Conservation (phyloP, 306 rosid species). For the Lathyrus sativus region DNA sequence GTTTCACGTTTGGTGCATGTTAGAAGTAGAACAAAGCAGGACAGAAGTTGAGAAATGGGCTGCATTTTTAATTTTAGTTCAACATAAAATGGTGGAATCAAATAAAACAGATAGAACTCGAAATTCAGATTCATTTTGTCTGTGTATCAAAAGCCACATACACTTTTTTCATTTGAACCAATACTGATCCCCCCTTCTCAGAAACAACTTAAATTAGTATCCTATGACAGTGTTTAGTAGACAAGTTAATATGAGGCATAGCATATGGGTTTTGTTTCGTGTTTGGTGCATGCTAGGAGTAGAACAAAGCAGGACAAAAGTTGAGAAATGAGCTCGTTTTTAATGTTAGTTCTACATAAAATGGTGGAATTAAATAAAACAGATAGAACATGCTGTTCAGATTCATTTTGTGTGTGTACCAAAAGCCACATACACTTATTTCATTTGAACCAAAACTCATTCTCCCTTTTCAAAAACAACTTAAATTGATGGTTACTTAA, state of each 20-base stretch:
- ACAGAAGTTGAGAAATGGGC: slow-evolving; percentile 4
- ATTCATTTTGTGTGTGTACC: background rate
- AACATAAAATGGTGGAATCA: background rate
- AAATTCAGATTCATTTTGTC: background rate
- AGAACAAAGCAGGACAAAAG: background rate
- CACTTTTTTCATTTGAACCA: slow-evolving; percentile 1
- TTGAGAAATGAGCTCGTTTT: background rate
- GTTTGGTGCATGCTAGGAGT: background rate
- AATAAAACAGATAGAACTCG: background rate
- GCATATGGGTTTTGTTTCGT: background rate
- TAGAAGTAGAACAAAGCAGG: background rate
- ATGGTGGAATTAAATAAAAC: slow-evolving; percentile 4
- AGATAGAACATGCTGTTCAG: background rate
- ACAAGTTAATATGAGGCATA: background rate
- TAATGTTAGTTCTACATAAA: background rate
- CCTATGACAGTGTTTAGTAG: background rate
- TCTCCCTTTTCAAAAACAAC: background rate
- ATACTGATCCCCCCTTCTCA: too few relatives aligned
- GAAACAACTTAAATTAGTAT: background rate
- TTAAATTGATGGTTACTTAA: background rate
- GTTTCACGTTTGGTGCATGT: background rate
- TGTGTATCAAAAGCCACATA: background rate
- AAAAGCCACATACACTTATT: background rate
- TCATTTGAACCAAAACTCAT: background rate
- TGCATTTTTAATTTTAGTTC: background rate